Percentiles rank a stretch among this genome's conserved stretches.
Evolutionary conservation across 202 grass and related monocot genomes (phyloP).

Genomic region (Zizania palustris): DNA sequence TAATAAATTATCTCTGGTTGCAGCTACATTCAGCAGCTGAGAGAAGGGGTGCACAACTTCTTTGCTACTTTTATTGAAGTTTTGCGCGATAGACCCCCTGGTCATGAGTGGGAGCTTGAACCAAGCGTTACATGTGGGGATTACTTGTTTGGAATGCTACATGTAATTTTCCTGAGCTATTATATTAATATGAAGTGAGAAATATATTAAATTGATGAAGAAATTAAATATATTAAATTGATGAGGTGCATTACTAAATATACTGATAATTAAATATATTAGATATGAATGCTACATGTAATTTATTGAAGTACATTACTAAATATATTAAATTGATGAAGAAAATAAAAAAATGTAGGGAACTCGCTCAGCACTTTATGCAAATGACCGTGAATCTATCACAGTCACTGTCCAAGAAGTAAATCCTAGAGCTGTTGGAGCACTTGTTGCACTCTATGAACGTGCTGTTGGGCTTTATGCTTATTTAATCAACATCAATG

Average conservation of each 20-base stretch:
- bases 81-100: slow-evolving; percentile 78
- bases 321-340: not conserved
- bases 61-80: slow-evolving; percentile 98
- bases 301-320: no score
- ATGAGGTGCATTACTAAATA: not conserved
- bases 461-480: slow-evolving; percentile 97
- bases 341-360: slow-evolving; percentile 48
- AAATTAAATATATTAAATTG: not conserved
- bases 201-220: not conserved
- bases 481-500: slow-evolving; percentile 91
- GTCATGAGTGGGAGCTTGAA: slow-evolving; percentile 99
- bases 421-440: slow-evolving; percentile 86
- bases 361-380: slow-evolving; percentile 92
- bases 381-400: slow-evolving; percentile 95
- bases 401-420: slow-evolving; percentile 94
- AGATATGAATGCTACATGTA: no score
- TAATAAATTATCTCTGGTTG: slow-evolving; percentile 29
- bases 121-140: slow-evolving; percentile 98
- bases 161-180: slow-evolving; percentile 44
- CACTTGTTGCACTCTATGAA: slow-evolving; percentile 90
- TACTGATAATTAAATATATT: not conserved
- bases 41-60: slow-evolving; percentile 99
- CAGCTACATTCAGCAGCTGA: slow-evolving; percentile 99
- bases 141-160: slow-evolving; percentile 99
- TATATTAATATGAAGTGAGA: slow-evolving; percentile 9